Base-by-base conservation (phyloP, 2,329 filamentous ascomycete species). In the Aspergillus sp. region DNA sequence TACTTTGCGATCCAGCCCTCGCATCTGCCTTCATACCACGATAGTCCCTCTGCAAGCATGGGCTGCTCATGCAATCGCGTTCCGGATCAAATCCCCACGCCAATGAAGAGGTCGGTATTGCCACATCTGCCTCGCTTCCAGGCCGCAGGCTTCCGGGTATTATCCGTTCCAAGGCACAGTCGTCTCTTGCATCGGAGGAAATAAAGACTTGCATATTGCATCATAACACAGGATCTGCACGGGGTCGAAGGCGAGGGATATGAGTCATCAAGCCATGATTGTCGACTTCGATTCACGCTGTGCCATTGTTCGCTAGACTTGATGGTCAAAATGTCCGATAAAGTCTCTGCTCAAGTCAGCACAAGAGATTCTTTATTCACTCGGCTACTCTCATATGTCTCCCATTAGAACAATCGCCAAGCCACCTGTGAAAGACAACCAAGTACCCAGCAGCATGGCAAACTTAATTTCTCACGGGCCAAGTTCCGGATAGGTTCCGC, bases 11-110 rank as follows among this genome's bases (percentile, higher is more conserved):
- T 10, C 32, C 52, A 55, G 21, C 52, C 52, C 52, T 43, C 47
- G 47, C 47, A 50, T 50, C 12, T 47, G n/a, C 15, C 47, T 50
- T 30, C 25, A 50, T 50, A 50, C 47, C 47, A 30, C 47, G 41
- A 36, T 13, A 45, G 17, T 17, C 25, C 23, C 8, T n/a, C 47
- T 19, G 47, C 12, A 28, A n/a, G 25, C 21, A 28, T 49, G 41
- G 41, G 32, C 32, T 36, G 12, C 32, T 36, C 41, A 21, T 45
- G 41, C 41, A 45, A 12, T 17, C 39, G 17, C 10, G 9, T 45
- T 10, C 41, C 41, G 41, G 41, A 45, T 19, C 10, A 12, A 23
- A 45, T 45, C 6, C n/a, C 47, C 47, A 12, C 25, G 47, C 47
- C 25, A n/a, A 19, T 17, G 25, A 6, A 15, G n/a, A 30, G 47